phyloP scores from a whole-genome alignment of 2,329 filamentous ascomycete species.

The Ophiostoma fasciatum region DNA sequence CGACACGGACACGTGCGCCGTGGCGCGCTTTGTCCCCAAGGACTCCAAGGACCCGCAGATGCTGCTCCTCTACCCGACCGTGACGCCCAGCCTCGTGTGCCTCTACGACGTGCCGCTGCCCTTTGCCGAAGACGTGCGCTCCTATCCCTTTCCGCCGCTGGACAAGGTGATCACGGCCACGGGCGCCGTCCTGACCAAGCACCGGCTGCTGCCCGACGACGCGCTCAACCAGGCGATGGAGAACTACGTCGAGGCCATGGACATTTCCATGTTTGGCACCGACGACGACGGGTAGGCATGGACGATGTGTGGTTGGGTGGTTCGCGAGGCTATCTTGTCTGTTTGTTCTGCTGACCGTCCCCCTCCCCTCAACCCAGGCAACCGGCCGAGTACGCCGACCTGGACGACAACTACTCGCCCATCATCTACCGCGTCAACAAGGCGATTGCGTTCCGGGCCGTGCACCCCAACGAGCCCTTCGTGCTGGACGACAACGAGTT shows the following conservation, averaged over 20 bases:
- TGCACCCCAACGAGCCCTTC: conserved; percentile 52
- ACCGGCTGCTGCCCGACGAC: conserved; percentile 66
- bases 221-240: conserved; percentile 71
- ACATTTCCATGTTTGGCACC: conserved; percentile 53
- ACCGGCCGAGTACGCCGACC: conserved; percentile 51
- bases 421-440: conserved; percentile 79
- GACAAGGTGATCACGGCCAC: conserved; percentile 80
- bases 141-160: conserved; percentile 82
- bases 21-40: conserved; percentile 75
- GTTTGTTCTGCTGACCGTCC: conserved; percentile 3
- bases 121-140: conserved; percentile 81
- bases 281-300: conserved; percentile 72
- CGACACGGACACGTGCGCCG: conserved; percentile 71
- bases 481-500: conserved; percentile 49
- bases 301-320: no score
- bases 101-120: conserved; percentile 82
- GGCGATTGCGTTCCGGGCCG: conserved; percentile 68
- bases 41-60: conserved; percentile 66
- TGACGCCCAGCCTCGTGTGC: conserved; percentile 69
- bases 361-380: conserved; percentile 19
- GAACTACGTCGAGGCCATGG: conserved; percentile 87
- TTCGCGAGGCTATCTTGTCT: no score
- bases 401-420: conserved; percentile 75
- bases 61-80: conserved; percentile 63
- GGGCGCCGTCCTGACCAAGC: conserved; percentile 63